Evolutionary conservation across 2,329 filamentous ascomycete genomes (phyloP), one percentile per base, ranked within the genome.

Genomic region (Trichoderma polysporum): DNA sequence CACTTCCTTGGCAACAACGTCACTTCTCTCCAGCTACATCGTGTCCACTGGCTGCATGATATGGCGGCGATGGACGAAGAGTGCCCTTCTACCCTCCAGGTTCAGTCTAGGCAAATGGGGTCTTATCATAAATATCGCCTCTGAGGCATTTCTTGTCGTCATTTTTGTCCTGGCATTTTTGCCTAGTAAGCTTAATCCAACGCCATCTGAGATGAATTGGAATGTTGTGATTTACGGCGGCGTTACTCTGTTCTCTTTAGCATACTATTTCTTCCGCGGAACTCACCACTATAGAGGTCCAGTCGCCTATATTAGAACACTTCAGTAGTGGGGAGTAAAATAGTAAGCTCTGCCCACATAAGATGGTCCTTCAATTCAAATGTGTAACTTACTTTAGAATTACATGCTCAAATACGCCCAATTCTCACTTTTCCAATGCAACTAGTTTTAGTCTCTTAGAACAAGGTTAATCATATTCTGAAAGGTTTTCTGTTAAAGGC

Each of bases 41-140:
- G 58, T 50, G 6, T 60, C 58, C 8, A 60, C 58, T n/a, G 58
- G 58, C 15, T 60, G 58, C 22, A 60, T 60, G 41, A 60, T 60
- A 4, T 60, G 58, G 58, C 58, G 58, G 2, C 41, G 58, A 37
- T 29, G 45, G 41, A 60, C 58, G 10, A 19, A 60, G 3, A 50
- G 41, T 1, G 19, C 29, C 4, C 58, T 50, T 27, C 19, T 60
- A 6, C 58, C 29, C 15, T 60, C 57, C 41, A 60, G 35, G 17
- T 60, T 60, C 15, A 60, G 58, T 29, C 31, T 60, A 5, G 58
- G 58, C 4, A 29, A 15, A 27, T 60, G 58, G 58, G 58, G 58
- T 2, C 58, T 60, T 8, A 19, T 19, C 1, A 19, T 60, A n/a
- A 60, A 60, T 2, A 50, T 60, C n/a, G 58, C 58, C 22, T 60